Evolutionary conservation across 345 rosid genomes (phyloP), one percentile per base, ranked within the genome.

Genomic region (Eucalyptus sp.): DNA sequence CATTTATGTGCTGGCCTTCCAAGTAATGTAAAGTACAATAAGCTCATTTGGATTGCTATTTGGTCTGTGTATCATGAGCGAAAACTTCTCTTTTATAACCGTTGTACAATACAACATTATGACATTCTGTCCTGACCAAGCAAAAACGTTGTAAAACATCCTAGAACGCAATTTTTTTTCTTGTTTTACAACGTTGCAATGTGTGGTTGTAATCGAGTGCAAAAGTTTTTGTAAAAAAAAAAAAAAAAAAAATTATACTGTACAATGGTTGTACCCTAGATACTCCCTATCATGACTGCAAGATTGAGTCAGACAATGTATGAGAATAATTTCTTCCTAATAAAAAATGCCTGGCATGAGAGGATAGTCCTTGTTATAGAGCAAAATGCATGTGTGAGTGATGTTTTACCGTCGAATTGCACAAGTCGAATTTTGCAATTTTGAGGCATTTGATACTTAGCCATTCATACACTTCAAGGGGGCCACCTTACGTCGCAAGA

Each of bases 401-500:
- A 41, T 51, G 41, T 33, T 33, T 88, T 29, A 12, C 71, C 25
- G 24, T n/a, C 76, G 24, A 81, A 71, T 56, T 54, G 86, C 50
- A 86, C 52, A n/a, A 49, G 7, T 50, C 3, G 7, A 48, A 49
- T 49, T 29, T 29, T 13, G 9, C 87, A 86, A 86, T 18, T 37
- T 50, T 86, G 58, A 49, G 58, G 43, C 52, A 49, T 50, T n/a
- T 41, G 10, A 52, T 37, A 14, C n/a, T 90, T 89, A 92, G 90
- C 92, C 87, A 88, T 87, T 92, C 86, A 88, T 89, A 92, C 93
- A 89, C 94, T 90, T 90, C 94, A 90, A 64, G 90, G 91, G 93
- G 90, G 95, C 92, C 95, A 94, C 95, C 98, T 97, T 91, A 98
- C 98, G 90, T 98, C 99, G 91, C 98, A 99, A 87, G 99, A 97